Base-by-base conservation (phyloP, 1,139 yeast genomes). In the Yamadazyma kanchanaburiensis region DNA sequence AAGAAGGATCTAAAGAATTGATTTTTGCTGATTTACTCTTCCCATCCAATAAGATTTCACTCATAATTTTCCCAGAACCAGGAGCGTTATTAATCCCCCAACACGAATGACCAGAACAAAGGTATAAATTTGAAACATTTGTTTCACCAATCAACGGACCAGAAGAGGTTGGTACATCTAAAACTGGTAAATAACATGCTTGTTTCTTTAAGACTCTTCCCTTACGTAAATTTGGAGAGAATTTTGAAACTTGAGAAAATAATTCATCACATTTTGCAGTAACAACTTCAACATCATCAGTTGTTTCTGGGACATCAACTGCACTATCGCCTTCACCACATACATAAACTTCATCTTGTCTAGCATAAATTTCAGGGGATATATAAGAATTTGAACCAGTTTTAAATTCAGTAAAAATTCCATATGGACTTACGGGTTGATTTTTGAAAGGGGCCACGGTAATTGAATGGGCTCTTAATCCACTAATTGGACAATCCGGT, bases 1-100 rank as follows among this genome's bases (percentile, higher is more conserved):
- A 64, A 25, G 85, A 75, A 12, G 97, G 97, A 50, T 88, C 91
- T 36, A 91, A 69, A 2, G 88, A 82, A 25, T 81, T 70, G 21
- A 88, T 76, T 50, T 85, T 86, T 14, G 95, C 94, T 35, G 87
- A 77, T 26, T 60, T 69, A 8, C 82, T 80, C 39, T 74, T 76
- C n/a, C 97, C 97, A 32, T 89, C 97, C 31, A 89, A 59, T 28
- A 91, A 58, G 34, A 91, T 52, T 58, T 91, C 97, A 43, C 95
- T 79, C 83, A 91, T 75, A 27, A 91, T 73, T 49, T 87, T 80
- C 12, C 98, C 98, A 1, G 97, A 88, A 4, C 86, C 97, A 2
- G 97, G 97, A 0, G 96, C 96, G 56, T 91, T 89, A 58, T 91
- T 91, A 40, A 91, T 91, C 15, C 98, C 98, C 98, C 98, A 91